A percentile compares a stretch with the other conserved stretches of the same genome.
Conservation (phyloP, 169 alveolate genomes). For the Eimeria sp. region DNA sequence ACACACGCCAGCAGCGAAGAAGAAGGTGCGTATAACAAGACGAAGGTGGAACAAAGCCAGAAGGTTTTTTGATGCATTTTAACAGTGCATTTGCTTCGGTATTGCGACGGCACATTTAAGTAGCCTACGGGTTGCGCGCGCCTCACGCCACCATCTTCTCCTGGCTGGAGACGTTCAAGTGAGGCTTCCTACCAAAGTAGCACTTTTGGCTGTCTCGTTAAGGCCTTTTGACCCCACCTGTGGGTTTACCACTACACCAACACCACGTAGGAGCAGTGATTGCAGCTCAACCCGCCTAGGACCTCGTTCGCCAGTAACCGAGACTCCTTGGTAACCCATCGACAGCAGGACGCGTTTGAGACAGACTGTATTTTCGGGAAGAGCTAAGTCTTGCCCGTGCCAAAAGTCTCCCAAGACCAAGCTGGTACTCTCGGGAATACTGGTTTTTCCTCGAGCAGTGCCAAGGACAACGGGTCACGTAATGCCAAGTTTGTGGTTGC, state of each 20-base stretch:
- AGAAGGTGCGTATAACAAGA: not conserved
- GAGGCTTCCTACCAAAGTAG: not conserved
- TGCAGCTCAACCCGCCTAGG: not conserved
- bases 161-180: not conserved
- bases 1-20: constrained; percentile 41
- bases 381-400: not conserved
- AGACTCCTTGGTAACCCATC: not conserved
- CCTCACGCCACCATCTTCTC: not conserved
- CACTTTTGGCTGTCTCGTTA: not conserved
- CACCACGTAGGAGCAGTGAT: not conserved
- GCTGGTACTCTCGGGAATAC: not conserved
- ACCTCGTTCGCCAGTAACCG: not conserved
- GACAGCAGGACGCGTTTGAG: not conserved
- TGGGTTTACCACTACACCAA: not conserved
- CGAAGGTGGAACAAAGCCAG: not conserved
- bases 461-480: not conserved
- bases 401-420: too few species aligned
- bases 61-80: not conserved
- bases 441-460: not conserved
- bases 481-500: too few species aligned
- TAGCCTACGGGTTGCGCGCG: not conserved
- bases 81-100: not conserved
- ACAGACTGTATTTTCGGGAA: not conserved
- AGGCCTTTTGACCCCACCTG: not conserved
- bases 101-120: not conserved